Percentiles rank a stretch among this genome's conserved stretches.
Conservation (phyloP, 139 green algal genomes). For the Pedinophyceae sp. region DNA sequence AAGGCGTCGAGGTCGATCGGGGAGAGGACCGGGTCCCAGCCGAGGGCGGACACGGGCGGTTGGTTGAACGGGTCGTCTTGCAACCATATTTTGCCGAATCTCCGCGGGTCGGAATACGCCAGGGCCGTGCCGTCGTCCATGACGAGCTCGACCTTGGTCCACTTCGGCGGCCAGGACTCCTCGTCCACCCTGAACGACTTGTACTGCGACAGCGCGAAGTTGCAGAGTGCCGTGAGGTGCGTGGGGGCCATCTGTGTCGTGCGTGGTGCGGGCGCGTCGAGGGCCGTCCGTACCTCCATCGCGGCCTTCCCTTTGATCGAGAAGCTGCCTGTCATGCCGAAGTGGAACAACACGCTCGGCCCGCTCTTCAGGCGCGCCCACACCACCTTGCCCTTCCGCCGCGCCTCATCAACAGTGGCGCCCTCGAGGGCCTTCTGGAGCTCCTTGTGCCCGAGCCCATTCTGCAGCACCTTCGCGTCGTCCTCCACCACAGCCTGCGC, state of each 20-base stretch:
- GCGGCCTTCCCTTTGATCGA: neutral
- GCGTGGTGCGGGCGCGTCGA: neutral
- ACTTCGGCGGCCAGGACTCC: conserved; percentile 33
- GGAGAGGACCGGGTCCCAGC: conserved; percentile 19
- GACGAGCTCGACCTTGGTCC: conserved; percentile 41
- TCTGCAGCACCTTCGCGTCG: conserved; percentile 18
- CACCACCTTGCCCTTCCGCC: conserved; percentile 60
- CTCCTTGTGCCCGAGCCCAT: conserved; percentile 15
- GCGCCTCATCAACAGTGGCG: neutral
- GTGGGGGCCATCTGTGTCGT: neutral
- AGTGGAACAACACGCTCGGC: conserved; percentile 43
- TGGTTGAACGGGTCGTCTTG: conserved; percentile 13
- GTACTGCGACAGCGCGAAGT: conserved; percentile 17
- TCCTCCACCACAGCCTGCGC: conserved; percentile 18
- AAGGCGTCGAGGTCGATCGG: conserved; percentile 1
- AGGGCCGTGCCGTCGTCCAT: conserved; percentile 35
- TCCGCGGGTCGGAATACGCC: conserved; percentile 51
- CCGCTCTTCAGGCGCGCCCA: conserved; percentile 45
- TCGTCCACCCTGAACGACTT: conserved; percentile 21
- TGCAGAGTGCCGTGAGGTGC: neutral
- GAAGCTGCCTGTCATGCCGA: conserved; percentile 27
- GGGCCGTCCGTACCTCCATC: neutral
- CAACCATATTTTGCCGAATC: conserved; percentile 23
- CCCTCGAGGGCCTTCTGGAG: conserved; percentile 27
- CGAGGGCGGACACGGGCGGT: conserved; percentile 37